Percentiles rank a stretch among this genome's conserved stretches.
phyloP scores from a whole-genome alignment of 805 yeast genomes.

The Lipomyces orientalis region DNA sequence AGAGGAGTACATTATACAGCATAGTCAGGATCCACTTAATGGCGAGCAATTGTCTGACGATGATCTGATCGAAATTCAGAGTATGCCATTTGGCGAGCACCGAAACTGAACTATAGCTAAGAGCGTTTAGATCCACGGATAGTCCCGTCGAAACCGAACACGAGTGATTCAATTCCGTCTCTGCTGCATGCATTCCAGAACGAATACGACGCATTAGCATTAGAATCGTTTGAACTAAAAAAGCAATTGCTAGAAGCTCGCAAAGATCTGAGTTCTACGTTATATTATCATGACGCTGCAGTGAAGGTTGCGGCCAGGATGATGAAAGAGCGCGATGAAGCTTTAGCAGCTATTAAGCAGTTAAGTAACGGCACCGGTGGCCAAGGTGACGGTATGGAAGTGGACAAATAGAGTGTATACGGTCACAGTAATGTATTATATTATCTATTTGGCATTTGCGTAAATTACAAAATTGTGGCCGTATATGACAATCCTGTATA shows the following conservation, averaged over 20 bases:
- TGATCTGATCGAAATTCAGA: constrained; percentile 59
- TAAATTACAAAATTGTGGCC: not conserved
- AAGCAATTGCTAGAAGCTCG: constrained; percentile 69
- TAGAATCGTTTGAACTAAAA: constrained; percentile 79
- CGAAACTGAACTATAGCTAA: not conserved
- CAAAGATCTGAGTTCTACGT: constrained; percentile 73
- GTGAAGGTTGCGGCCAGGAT: constrained; percentile 80
- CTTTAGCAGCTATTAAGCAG: constrained; percentile 53
- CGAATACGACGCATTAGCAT: constrained; percentile 86
- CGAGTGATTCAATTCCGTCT: constrained; percentile 74
- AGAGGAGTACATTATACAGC: constrained; percentile 63
- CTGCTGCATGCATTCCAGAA: constrained; percentile 75
- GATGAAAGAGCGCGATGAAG: constrained; percentile 73
- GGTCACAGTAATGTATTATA: not conserved
- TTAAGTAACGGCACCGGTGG: not conserved
- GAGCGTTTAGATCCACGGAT: constrained; percentile 40
- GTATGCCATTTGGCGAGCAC: constrained; percentile 9
- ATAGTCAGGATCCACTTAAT: constrained; percentile 76
- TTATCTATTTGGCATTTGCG: not conserved
- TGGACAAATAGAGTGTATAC: not conserved
- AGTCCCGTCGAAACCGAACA: constrained; percentile 52
- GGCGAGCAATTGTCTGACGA: constrained; percentile 62
- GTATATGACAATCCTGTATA: not conserved
- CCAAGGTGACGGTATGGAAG: not conserved
- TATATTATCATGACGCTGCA: constrained; percentile 89